These are phyloP conservation scores for Aspergillus homomorphus DNA, from an alignment of 495 filamentous ascomycete genomes.

Conservation along the genomic window DNA sequence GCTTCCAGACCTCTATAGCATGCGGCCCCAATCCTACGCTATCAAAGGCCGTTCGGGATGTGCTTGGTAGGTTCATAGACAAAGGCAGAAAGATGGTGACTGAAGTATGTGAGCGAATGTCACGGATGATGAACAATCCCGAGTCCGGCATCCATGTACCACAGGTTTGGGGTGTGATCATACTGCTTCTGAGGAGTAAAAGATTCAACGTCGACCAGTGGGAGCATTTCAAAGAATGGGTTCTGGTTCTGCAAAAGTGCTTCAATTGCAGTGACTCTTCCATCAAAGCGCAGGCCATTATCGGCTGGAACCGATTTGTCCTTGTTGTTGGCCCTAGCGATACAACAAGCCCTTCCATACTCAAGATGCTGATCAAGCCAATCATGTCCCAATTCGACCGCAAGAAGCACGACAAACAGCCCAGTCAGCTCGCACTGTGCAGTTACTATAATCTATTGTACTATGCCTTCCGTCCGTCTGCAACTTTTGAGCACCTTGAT, in stretches of 20 bases:
- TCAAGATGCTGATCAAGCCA: conserved; percentile 67
- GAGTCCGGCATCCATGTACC: conserved; percentile 69
- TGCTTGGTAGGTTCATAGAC: conserved; percentile 57
- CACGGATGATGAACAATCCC: conserved; percentile 62
- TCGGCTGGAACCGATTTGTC: conserved; percentile 81
- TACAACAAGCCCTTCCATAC: conserved; percentile 53
- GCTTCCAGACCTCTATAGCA: conserved; percentile 60
- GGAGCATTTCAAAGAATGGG: conserved; percentile 68
- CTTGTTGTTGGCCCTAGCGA: conserved; percentile 63
- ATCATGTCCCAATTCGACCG: conserved; percentile 67
- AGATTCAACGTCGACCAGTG: conserved; percentile 62
- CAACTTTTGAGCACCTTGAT: conserved; percentile 59
- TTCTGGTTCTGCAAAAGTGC: conserved; percentile 73
- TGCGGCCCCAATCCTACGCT: conserved; percentile 64
- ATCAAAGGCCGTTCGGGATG: conserved; percentile 59
- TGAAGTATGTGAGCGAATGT: conserved; percentile 63
- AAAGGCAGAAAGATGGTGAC: conserved; percentile 60
- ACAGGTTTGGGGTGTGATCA: conserved; percentile 79
- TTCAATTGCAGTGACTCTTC: conserved; percentile 75
- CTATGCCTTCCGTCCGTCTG: conserved; percentile 74
- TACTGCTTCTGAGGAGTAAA: conserved; percentile 68
- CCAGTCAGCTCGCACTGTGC: conserved; percentile 58
- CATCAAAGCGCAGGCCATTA: conserved; percentile 71
- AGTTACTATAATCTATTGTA: conserved; percentile 80
- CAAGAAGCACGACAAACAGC: conserved; percentile 54